Evolutionary conservation across 176 grass and related monocot genomes (phyloP), one percentile per base, ranked within the genome.

Genomic region (Ananas comosus): DNA sequence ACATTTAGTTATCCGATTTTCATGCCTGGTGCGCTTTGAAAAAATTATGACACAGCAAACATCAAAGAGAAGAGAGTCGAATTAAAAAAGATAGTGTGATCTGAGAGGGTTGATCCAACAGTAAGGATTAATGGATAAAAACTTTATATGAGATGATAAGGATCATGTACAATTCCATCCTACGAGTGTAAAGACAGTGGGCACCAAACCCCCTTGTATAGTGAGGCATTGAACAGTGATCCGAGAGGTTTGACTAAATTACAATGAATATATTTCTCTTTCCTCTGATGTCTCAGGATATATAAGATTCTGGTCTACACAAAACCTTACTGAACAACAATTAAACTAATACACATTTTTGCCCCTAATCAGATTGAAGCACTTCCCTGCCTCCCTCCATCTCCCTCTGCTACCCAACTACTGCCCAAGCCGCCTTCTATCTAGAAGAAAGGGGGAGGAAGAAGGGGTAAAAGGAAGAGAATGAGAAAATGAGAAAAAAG

Each of bases 291-390:
- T 80, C 50, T 72, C 51, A 64, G 52, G 53, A 16, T 74, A 74
- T 59, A 81, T 23, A 50, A 64, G 69, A 82, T 24, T 2, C 50
- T 67, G 7, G 2, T 49, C 11, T 27, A 49, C 24, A 70, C 27
- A 14, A 14, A 79, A 72, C 50, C 27, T 65, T 12, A 65, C 64
- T 65, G 72, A 73, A 61, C 56, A 61, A 61, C 56, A 61, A 61
- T 61, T 49, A 10, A 12, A 14, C 70, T 33, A 72, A 19, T 74
- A 73, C 75, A 69, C 13, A 11, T 47, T 64, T 47, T 64, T 13
- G 72, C 47, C 48, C 56, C 48, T 64, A 50, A 25, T 71, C 68
- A 50, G 22, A 6, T 53, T 65, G 16, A 13, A 6, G 25, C 14
- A 48, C 66, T 79, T 51, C n/a, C n/a, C n/a, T n/a, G n/a, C 17